phyloP scores from a whole-genome alignment of 139 green algal species.

The Ulvella scutata region DNA sequence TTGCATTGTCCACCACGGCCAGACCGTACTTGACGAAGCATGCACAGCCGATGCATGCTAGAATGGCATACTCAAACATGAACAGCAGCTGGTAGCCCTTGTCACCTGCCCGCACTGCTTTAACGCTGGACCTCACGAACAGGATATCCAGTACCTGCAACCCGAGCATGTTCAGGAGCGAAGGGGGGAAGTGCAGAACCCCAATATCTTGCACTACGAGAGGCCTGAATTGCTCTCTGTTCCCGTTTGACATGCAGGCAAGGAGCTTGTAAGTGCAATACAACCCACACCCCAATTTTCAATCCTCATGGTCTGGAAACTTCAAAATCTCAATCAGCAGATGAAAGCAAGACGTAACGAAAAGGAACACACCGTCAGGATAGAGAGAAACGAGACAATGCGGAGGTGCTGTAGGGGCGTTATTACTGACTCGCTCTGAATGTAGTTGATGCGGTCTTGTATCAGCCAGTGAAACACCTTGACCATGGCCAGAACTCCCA shows the following conservation, averaged over 20 bases:
- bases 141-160: neutral
- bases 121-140: neutral
- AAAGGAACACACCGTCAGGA: neutral
- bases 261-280: too few species aligned
- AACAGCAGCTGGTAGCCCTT: constrained; percentile 36
- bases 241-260: too few species aligned
- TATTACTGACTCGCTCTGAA: constrained; percentile 35
- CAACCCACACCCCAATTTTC: too few species aligned
- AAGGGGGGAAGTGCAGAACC: neutral
- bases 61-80: constrained; percentile 47
- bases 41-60: constrained; percentile 16
- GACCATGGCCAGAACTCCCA: constrained; percentile 22
- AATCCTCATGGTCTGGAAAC: too few species aligned
- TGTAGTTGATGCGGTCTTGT: constrained; percentile 10
- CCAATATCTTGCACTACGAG: neutral
- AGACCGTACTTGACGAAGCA: constrained; percentile 33
- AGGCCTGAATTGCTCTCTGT: neutral
- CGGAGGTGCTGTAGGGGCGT: neutral
- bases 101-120: neutral
- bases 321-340: too few species aligned
- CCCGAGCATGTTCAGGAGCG: too few species aligned
- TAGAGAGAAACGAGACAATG: neutral
- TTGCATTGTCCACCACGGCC: constrained; percentile 15
- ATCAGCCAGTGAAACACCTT: constrained; percentile 19
- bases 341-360: neutral